Evolutionary conservation across 2,329 filamentous ascomycete genomes (phyloP).

Genomic region (Ophiocordyceps robertsii): DNA sequence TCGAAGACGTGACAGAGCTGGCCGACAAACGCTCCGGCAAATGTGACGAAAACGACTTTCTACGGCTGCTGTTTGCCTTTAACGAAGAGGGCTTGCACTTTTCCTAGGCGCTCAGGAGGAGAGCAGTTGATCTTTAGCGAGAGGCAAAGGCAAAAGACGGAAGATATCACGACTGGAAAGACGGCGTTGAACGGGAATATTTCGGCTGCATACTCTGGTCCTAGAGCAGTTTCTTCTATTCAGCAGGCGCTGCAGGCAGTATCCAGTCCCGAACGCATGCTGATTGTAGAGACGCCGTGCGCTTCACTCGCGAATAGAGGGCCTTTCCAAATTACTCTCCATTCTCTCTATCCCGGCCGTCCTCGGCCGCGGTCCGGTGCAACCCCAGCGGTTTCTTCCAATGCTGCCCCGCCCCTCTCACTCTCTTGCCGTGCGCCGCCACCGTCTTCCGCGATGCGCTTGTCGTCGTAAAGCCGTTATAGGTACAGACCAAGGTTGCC

Average conservation of each 20-base stretch:
- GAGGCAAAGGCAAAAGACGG: background rate
- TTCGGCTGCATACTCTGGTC: background rate
- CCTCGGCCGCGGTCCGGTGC: too few species aligned
- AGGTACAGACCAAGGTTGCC: constrained; percentile 1
- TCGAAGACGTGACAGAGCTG: constrained; percentile 68
- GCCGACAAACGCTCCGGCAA: constrained; percentile 71
- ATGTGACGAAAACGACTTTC: constrained; percentile 86
- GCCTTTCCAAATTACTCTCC: too few species aligned
- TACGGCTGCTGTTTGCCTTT: constrained; percentile 68
- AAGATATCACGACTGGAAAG: background rate
- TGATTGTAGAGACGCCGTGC: too few species aligned
- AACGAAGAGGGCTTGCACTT: constrained; percentile 93
- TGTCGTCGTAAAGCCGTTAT: background rate
- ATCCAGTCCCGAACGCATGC: too few species aligned
- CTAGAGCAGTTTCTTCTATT: background rate
- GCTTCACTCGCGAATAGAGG: too few species aligned
- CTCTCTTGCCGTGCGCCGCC: background rate
- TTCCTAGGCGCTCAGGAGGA: constrained; percentile 31
- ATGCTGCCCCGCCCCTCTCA: too few species aligned
- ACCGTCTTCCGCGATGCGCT: too few species aligned
- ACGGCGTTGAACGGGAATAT: background rate
- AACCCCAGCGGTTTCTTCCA: too few species aligned
- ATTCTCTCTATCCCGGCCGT: too few species aligned
- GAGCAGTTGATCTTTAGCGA: background rate
- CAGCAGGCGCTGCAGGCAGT: background rate